A percentile compares a stretch with the other conserved stretches of the same genome.
Evolutionary conservation across 2,329 filamentous ascomycete species (phyloP).

Genomic region (Colletotrichum eleusines): DNA sequence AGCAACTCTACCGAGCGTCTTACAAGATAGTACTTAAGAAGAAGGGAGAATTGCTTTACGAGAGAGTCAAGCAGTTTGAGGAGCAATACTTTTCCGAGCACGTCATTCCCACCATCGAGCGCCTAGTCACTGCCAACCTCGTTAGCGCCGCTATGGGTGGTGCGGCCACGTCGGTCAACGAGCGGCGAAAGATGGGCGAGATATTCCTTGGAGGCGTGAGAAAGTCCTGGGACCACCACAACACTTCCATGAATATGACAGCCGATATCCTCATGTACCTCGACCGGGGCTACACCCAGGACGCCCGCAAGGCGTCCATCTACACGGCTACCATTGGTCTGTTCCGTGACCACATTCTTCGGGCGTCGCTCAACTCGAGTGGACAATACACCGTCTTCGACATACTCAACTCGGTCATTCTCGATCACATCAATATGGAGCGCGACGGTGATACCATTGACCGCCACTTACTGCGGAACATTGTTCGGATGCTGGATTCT

Average conservation of each 20-base stretch:
- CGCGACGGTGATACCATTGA: constrained; percentile 91
- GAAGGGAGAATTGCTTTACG: constrained; percentile 85
- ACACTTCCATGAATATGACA: constrained; percentile 94
- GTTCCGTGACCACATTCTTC: constrained; percentile 88
- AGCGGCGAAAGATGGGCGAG: constrained; percentile 84
- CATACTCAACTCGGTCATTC: constrained; percentile 82
- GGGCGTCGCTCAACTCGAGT: constrained; percentile 63
- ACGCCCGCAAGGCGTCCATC: constrained; percentile 79
- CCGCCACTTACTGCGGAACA: constrained; percentile 82
- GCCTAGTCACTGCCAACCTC: constrained; percentile 78
- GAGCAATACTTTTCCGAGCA: constrained; percentile 81
- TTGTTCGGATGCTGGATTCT: constrained; percentile 88
- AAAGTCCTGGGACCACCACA: constrained; percentile 88
- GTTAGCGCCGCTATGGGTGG: constrained; percentile 65
- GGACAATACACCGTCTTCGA: constrained; percentile 71
- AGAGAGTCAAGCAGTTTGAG: constrained; percentile 84
- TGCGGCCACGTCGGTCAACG: constrained; percentile 76
- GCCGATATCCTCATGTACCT: constrained; percentile 98
- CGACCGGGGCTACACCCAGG: constrained; percentile 85
- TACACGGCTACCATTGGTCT: constrained; percentile 87
- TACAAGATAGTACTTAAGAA: constrained; percentile 95
- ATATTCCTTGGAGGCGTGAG: constrained; percentile 83
- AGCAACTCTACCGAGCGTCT: constrained; percentile 91
- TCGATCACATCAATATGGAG: constrained; percentile 94
- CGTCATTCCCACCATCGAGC: constrained; percentile 78